Evolutionary conservation across 192 early-diverging fungal species (phyloP).

Genomic region (Jimgerdemannia lactiflua): DNA sequence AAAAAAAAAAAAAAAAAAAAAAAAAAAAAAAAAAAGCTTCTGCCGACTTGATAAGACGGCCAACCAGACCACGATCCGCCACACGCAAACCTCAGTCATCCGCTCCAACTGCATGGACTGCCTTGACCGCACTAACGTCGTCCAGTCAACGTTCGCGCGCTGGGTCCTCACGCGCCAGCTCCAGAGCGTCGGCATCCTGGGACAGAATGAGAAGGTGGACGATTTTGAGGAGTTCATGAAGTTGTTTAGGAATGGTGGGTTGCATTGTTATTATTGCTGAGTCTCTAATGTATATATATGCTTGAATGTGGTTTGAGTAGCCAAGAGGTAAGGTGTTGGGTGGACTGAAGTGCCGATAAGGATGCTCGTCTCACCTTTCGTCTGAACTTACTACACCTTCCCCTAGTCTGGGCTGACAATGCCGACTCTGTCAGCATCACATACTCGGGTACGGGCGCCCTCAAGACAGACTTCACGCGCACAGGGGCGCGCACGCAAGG

Average conservation of each 20-base stretch:
- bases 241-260: conserved; percentile 69
- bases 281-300: too few relatives aligned
- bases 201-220: conserved; percentile 58
- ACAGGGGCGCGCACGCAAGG: conserved; percentile 85
- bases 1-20: too few relatives aligned
- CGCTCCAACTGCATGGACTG: conserved; percentile 99
- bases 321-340: not conserved
- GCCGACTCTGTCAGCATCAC: conserved; percentile 88
- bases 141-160: conserved; percentile 88
- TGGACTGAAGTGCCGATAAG: not conserved
- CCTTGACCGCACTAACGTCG: conserved; percentile 98
- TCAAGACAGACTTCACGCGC: conserved; percentile 98
- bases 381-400: conserved; percentile 3
- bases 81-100: conserved; percentile 74
- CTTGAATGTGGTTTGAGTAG: too few relatives aligned
- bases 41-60: conserved; percentile 41
- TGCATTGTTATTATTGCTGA: not conserved
- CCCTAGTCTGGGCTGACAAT: conserved; percentile 95
- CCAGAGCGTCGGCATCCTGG: conserved; percentile 61
- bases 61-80: conserved; percentile 19
- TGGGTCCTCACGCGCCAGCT: conserved; percentile 72
- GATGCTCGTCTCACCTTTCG: not conserved
- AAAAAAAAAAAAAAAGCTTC: conserved; percentile 40
- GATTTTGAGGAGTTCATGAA: conserved; percentile 62
- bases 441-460: conserved; percentile 95